These are phyloP conservation scores for Cladophialophora bantiana DNA, from an alignment of 2,329 filamentous ascomycete genomes.

Conservation along the genomic window DNA sequence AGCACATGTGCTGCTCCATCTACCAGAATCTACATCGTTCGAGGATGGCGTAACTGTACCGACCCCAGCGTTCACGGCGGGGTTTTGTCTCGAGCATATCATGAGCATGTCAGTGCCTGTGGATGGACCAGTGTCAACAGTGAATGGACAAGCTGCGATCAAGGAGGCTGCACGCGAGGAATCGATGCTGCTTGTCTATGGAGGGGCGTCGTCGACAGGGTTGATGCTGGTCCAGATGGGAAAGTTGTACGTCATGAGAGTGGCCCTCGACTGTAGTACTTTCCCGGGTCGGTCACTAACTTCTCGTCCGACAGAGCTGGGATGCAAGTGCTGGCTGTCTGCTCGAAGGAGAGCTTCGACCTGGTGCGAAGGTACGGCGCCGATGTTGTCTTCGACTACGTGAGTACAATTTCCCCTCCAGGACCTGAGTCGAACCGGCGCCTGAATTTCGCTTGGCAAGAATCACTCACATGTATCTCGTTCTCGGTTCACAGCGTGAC, in stretches of 20 bases:
- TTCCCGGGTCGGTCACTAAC: background rate
- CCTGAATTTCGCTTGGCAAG: background rate
- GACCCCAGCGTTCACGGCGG: slow-evolving; percentile 45
- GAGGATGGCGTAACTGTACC: slow-evolving; percentile 44
- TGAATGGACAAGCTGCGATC: no score
- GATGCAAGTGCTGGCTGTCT: background rate
- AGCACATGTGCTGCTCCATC: slow-evolving; percentile 42
- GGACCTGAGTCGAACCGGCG: background rate
- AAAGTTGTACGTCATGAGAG: slow-evolving; percentile 1
- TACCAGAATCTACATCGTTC: slow-evolving; percentile 44
- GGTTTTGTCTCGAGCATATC: slow-evolving; percentile 50
- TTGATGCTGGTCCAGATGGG: slow-evolving; percentile 5
- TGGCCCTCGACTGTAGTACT: background rate
- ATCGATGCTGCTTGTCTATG: background rate
- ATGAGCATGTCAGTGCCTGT: slow-evolving; percentile 31
- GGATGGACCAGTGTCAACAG: background rate
- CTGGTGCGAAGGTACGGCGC: slow-evolving; percentile 5
- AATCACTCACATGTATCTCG: background rate
- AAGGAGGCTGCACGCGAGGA: no score
- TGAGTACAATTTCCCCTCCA: background rate
- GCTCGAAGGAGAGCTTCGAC: slow-evolving; percentile 7
- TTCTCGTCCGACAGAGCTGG: background rate
- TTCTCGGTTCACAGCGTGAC: background rate
- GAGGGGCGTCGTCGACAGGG: slow-evolving; percentile 1
- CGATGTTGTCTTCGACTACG: slow-evolving; percentile 9